phyloP scores from a whole-genome alignment of 192 early-diverging fungal genomes.

The Funneliformis mosseae region DNA sequence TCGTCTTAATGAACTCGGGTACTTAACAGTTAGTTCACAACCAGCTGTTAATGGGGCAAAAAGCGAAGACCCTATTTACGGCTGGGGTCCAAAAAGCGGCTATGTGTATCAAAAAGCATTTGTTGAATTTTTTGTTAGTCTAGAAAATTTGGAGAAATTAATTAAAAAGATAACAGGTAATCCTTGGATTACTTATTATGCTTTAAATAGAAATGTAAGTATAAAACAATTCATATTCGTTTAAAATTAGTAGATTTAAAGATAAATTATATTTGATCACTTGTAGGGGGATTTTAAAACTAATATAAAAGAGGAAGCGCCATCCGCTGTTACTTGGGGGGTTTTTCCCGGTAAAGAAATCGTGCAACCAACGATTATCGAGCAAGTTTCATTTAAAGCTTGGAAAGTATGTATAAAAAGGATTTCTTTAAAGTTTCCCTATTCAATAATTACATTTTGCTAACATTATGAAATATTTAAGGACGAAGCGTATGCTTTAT shows the following conservation, averaged over 20 bases:
- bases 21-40: conserved; percentile 94
- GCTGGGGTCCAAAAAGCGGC: conserved; percentile 97
- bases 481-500: conserved; percentile 93
- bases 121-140: conserved; percentile 91
- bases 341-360: conserved; percentile 97
- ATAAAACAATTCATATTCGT: neutral
- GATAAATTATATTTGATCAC: neutral
- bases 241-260: neutral
- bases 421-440: neutral
- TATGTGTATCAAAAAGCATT: conserved; percentile 98
- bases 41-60: conserved; percentile 89
- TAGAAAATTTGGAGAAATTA: conserved; percentile 65
- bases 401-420: conserved; percentile 73
- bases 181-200: conserved; percentile 86
- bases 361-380: conserved; percentile 96
- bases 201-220: conserved; percentile 70
- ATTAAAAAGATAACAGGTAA: conserved; percentile 66
- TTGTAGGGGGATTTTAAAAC: conserved; percentile 80
- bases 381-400: conserved; percentile 84
- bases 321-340: conserved; percentile 98
- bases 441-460: neutral
- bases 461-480: neutral
- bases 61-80: conserved; percentile 72
- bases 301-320: conserved; percentile 82
- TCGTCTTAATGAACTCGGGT: conserved; percentile 76